Evolutionary conservation across 2,329 filamentous ascomycete species (phyloP).

Genomic region (Fusarium secorum): DNA sequence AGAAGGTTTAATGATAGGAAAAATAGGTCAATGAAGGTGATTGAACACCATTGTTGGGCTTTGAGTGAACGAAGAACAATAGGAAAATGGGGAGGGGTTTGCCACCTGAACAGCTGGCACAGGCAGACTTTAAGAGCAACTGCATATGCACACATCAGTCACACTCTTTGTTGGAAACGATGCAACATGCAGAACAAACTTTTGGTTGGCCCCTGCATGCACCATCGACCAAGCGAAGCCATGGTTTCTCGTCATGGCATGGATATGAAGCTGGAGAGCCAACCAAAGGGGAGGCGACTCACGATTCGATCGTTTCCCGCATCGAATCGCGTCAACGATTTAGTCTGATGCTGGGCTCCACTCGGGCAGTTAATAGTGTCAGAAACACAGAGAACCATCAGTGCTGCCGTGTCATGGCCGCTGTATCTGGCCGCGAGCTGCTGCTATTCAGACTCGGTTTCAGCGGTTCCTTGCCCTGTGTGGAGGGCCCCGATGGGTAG

Average conservation of each 20-base stretch:
- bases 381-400: constrained; percentile 17
- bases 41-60: constrained; percentile 42
- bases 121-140: constrained; percentile 39
- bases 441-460: constrained; percentile 24
- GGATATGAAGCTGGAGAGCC: constrained; percentile 10
- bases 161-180: constrained; percentile 12
- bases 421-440: constrained; percentile 31
- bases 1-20: constrained; percentile 32
- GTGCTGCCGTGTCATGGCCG: constrained; percentile 39
- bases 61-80: constrained; percentile 38
- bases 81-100: constrained; percentile 19
- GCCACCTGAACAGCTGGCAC: constrained; percentile 30
- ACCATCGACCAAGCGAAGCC: constrained; percentile 18
- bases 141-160: constrained; percentile 14
- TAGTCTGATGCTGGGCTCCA: constrained; percentile 20
- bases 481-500: constrained; percentile 15
- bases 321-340: constrained; percentile 23
- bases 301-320: constrained; percentile 19
- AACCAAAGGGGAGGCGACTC: constrained; percentile 14
- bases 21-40: constrained; percentile 32
- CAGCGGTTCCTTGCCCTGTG: constrained; percentile 21
- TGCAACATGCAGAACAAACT: constrained; percentile 12
- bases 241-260: constrained; percentile 16
- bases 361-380: constrained; percentile 4
- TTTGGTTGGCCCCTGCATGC: constrained; percentile 10